Evolutionary conservation across 2,329 filamentous ascomycete species (phyloP).

Genomic region (Fusarium sp.): DNA sequence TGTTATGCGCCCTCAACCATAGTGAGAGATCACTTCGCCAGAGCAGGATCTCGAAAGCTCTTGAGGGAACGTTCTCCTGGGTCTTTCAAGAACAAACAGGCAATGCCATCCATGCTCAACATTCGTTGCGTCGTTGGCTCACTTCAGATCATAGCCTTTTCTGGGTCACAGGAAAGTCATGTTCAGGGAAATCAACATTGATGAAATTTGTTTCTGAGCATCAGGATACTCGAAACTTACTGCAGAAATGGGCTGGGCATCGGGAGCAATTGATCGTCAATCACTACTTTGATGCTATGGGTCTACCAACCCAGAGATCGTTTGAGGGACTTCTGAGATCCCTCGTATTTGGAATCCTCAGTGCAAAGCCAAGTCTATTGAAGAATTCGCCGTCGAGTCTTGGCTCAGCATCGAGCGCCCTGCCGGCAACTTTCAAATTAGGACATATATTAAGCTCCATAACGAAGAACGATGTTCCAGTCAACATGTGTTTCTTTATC

Average conservation of each 20-base stretch:
- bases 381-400: not conserved
- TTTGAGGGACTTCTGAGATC: slow-evolving; percentile 7
- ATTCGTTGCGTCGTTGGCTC: not conserved
- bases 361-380: not conserved
- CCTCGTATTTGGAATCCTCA: slow-evolving; percentile 17
- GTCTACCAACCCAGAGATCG: not conserved
- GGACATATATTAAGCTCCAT: not conserved
- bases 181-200: slow-evolving; percentile 11
- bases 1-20: not conserved
- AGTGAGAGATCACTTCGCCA: not conserved
- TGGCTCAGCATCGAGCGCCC: not conserved
- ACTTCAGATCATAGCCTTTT: not conserved
- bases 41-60: not conserved
- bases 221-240: not conserved
- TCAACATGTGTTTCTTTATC: slow-evolving; percentile 27
- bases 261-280: not conserved
- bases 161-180: slow-evolving; percentile 11
- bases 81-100: not conserved
- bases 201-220: slow-evolving; percentile 16
- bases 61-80: not conserved
- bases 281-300: slow-evolving; percentile 5
- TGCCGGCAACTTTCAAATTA: not conserved
- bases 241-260: not conserved
- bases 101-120: not conserved
- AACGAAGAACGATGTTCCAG: not conserved